Conservation (phyloP, 345 rosid genomes). For the Citrus inodora region DNA sequence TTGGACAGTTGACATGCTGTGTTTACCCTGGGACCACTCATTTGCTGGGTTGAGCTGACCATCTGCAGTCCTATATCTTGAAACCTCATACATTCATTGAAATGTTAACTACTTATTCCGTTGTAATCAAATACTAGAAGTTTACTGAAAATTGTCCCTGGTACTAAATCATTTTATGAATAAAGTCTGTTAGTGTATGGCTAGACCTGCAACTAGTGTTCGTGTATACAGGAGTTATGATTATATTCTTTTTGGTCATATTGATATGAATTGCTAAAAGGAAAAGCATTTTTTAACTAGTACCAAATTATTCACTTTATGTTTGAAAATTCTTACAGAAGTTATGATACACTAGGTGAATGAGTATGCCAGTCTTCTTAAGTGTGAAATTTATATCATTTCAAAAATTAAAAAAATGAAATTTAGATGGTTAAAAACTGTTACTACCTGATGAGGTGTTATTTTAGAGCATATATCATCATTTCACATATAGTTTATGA, state of each 20-base stretch:
- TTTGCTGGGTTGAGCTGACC: background rate
- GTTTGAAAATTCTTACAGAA: background rate
- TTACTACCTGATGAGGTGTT: background rate
- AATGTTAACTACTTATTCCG: background rate
- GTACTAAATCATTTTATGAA: background rate
- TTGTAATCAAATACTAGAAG: background rate
- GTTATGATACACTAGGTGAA: background rate
- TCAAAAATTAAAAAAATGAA: too few relatives aligned
- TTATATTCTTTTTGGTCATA: background rate
- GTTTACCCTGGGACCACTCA: background rate
- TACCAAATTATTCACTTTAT: background rate
- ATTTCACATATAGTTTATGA: background rate
- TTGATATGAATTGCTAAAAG: background rate
- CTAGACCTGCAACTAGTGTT: background rate
- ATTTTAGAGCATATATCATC: background rate
- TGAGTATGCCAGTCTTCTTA: background rate
- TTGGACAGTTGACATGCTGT: background rate
- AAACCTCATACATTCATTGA: background rate
- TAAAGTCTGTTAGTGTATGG: background rate
- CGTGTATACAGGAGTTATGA: background rate
- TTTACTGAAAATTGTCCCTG: background rate
- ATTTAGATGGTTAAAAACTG: background rate
- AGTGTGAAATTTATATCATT: background rate
- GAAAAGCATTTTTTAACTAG: background rate
- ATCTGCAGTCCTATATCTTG: background rate